Evolutionary conservation across 1,284 basidiomycete genomes (phyloP), one percentile per base, ranked within the genome.

Genomic region (Rhodotorula sp.): DNA sequence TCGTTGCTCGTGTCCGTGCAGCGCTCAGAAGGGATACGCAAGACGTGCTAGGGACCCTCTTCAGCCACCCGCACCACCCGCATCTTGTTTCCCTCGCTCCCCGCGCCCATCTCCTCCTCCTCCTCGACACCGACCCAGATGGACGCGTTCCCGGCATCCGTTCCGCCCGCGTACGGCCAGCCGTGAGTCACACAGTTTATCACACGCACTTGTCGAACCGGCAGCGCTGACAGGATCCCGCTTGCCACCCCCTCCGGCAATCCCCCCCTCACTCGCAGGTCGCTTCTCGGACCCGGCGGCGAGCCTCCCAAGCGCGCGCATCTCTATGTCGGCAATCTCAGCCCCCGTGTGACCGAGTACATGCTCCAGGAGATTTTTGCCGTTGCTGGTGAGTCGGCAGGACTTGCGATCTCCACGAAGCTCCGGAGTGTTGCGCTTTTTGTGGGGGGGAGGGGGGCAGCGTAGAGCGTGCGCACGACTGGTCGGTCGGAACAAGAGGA

Each of bases 291-390:
- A 4, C 68, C 68, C 4, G 64, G 64, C 48, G 68, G 65, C 2
- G 70, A 71, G 30, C 58, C 64, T 37, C 70, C 73, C 18, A 74
- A 74, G 46, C 64, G 70, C 20, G 68, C 73, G 24, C 73, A 97
- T 83, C 88, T 98, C 77, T 98, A 98, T 81, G 91, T 98, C 81
- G 95, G 95, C 75, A 97, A 97, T 82, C 85, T 99, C 80, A 92
- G 91, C 76, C 91, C 93, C 69, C 87, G 92, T 59, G 94, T 97
- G 64, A 84, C 82, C 55, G 84, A 81, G 70, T 78, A 76, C 71
- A 79, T 79, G 75, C 71, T 79, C 50, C 76, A 76, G 64, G 72
- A 71, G 59, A 72, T 75, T 64, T 75, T 72, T 59, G 70, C 72
- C 54, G 69, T 76, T 50, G 72, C 76, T 6, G 75, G 71, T 61